Evolutionary conservation across 1,139 yeast species (phyloP), one percentile per base, ranked within the genome.

Genomic region (Hansenula sp.): DNA sequence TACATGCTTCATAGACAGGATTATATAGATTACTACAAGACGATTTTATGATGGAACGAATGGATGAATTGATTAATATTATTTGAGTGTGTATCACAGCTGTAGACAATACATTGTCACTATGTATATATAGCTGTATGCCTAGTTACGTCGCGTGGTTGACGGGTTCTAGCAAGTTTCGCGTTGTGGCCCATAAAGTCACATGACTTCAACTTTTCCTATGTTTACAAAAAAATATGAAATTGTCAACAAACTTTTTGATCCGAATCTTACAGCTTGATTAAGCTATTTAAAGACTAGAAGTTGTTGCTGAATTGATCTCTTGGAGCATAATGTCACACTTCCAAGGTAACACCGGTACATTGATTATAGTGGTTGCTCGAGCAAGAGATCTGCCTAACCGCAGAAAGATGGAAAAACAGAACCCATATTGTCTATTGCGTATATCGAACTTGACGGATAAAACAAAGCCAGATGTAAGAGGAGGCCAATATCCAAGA

Each of bases 401-500:
- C 60, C 68, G 87, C 45, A 66, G 94, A 32, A 83, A 80, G 44
- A 69, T 87, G 36, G 95, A 89, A 50, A 88, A 88, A 56, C 96
- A 88, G 60, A 82, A 84, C 43, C 96, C 96, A 1, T 88, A 84
- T 58, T 86, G 86, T 39, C 77, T 88, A 2, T 71, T 84, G 6
- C 67, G 96, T 40, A 69, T 88, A 5, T 90, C 88, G 19, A 81
- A 83, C 34, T 73, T 73, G 26, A 89, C 90, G n/a, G 77, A 81
- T 51, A 74, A 82, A 52, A 85, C 95, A 0, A 76, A 75, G 19
- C 69, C 86, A 0, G 82, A 82, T 46, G 70, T 77, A 44, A 66
- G 96, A 47, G 96, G 95, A 1, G 96, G 96, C 3, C 96, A 88
- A 57, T 81, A 85, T 1, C 96, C 96, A 0, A 75, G 70, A 38